Evolutionary conservation across 2,329 filamentous ascomycete genomes (phyloP).

Genomic region (Diaporthe citrichinensis): DNA sequence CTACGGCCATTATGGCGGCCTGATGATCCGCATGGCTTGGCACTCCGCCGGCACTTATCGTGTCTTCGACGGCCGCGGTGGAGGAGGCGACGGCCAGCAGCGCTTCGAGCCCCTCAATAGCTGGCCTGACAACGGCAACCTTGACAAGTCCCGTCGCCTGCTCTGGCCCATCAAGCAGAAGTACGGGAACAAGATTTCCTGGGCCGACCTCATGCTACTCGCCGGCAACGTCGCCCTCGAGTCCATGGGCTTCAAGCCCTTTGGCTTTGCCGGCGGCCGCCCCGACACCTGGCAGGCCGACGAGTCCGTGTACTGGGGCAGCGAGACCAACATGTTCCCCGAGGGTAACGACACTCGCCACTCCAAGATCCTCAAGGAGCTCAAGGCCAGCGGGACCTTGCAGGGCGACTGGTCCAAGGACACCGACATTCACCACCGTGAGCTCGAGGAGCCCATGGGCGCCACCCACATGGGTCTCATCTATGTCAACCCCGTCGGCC

Average conservation of each 20-base stretch:
- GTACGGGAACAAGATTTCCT: conserved; percentile 84
- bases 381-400: conserved; percentile 52
- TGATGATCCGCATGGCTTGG: conserved; percentile 87
- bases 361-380: conserved; percentile 62
- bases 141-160: conserved; percentile 83
- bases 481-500: conserved; percentile 86
- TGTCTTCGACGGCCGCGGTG: conserved; percentile 80
- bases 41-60: conserved; percentile 86
- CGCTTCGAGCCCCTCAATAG: conserved; percentile 84
- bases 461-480: conserved; percentile 83
- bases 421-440: conserved; percentile 69
- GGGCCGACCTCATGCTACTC: conserved; percentile 79
- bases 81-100: conserved; percentile 81
- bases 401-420: conserved; percentile 54
- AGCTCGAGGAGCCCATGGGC: conserved; percentile 77
- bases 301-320: conserved; percentile 81
- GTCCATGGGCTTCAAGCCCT: conserved; percentile 78
- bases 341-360: conserved; percentile 80
- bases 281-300: conserved; percentile 80
- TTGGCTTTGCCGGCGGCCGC: conserved; percentile 79
- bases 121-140: conserved; percentile 82
- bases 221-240: conserved; percentile 83
- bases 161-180: conserved; percentile 86
- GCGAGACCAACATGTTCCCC: conserved; percentile 76
- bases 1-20: conserved; percentile 84